These are phyloP conservation scores for Wickerhamiella sorbophila DNA, from an alignment of 805 yeast genomes.

Conservation along the genomic window DNA sequence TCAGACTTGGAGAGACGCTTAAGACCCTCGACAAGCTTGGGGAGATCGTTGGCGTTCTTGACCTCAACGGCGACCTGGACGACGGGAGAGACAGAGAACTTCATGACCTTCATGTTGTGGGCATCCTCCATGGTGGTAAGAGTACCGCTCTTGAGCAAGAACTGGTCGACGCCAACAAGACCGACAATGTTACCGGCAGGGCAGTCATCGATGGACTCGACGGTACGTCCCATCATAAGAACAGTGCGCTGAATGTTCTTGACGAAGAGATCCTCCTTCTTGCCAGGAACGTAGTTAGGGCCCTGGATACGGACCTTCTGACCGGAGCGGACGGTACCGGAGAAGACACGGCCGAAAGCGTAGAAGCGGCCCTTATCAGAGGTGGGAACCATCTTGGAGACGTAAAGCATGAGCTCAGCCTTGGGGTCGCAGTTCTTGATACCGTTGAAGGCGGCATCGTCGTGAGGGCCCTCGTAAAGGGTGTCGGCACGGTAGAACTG, in stretches of 20 bases:
- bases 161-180: constrained; percentile 99
- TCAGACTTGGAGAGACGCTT: constrained; percentile 99
- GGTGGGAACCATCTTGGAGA: constrained; percentile 99
- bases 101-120: constrained; percentile 99
- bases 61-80: constrained; percentile 99
- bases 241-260: constrained; percentile 98
- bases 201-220: constrained; percentile 97
- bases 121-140: constrained; percentile 91
- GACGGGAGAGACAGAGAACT: constrained; percentile 99
- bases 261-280: constrained; percentile 92
- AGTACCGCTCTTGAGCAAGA: constrained; percentile 98
- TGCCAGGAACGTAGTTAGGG: constrained; percentile 98
- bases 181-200: constrained; percentile 99
- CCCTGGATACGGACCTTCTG: constrained; percentile 99
- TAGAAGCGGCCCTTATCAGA: constrained; percentile 99
- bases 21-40: constrained; percentile 99
- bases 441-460: constrained; percentile 75
- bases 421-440: constrained; percentile 97
- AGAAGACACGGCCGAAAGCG: constrained; percentile 99
- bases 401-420: constrained; percentile 97
- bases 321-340: constrained; percentile 98
- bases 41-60: constrained; percentile 98
- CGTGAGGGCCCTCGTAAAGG: constrained; percentile 95
- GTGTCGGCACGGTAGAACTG: constrained; percentile 98
- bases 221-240: constrained; percentile 98